phyloP scores from a whole-genome alignment of 129 eudicot species.

The Lactuca sativa region DNA sequence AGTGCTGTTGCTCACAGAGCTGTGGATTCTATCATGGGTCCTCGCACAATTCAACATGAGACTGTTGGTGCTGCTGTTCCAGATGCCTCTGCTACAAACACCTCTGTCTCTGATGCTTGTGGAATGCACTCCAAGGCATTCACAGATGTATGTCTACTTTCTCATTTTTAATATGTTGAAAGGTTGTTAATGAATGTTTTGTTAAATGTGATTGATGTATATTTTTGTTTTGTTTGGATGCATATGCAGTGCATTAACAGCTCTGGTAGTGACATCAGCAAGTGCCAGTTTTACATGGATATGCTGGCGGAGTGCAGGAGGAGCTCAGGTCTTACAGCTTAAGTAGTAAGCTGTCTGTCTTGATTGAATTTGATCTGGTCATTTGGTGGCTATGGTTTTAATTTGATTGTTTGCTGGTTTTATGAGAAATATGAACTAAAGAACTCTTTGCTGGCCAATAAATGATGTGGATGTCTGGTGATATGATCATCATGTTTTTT shows the following conservation, averaged over 20 bases:
- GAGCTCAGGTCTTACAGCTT: constrained; percentile 52
- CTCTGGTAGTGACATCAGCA: constrained; percentile 86
- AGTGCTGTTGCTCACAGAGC: constrained; percentile 94
- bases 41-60: constrained; percentile 89
- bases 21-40: constrained; percentile 88
- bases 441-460: constrained; percentile 14
- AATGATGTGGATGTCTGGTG: constrained; percentile 26
- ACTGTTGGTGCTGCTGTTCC: constrained; percentile 58
- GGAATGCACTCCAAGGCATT: constrained; percentile 74
- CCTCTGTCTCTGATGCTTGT: constrained; percentile 64
- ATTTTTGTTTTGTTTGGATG: not conserved
- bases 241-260: constrained; percentile 74
- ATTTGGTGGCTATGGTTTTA: constrained; percentile 9
- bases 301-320: constrained; percentile 87
- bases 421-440: constrained; percentile 7
- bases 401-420: constrained; percentile 5
- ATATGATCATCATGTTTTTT: constrained; percentile 1
- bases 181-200: not conserved
- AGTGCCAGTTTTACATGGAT: constrained; percentile 97
- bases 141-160: constrained; percentile 60
- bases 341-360: constrained; percentile 8
- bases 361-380: constrained; percentile 19
- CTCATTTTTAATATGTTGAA: not conserved
- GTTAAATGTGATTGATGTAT: not conserved
- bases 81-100: constrained; percentile 32